Percentiles rank a stretch among this genome's conserved stretches.
phyloP scores from a whole-genome alignment of 306 rosid genomes.

The Malus sieversii region DNA sequence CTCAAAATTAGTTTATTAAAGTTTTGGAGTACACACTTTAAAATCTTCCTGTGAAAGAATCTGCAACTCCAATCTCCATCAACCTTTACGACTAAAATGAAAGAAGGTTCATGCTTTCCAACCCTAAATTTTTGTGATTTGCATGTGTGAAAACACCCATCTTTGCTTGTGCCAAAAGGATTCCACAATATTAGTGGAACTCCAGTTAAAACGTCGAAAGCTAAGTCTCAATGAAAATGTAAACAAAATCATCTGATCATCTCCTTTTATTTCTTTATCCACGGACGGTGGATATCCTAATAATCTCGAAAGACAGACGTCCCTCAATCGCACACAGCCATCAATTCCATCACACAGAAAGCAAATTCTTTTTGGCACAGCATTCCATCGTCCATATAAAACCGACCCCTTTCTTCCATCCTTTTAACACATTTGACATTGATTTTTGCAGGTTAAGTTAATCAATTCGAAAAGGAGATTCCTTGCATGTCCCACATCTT shows the following conservation, averaged over 20 bases:
- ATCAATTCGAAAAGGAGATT: slow-evolving; percentile 35
- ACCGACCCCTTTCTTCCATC: slow-evolving; percentile 12
- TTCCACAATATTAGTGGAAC: slow-evolving; percentile 30
- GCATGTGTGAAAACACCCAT: not conserved
- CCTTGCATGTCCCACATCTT: slow-evolving; percentile 55
- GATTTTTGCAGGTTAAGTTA: slow-evolving; percentile 12
- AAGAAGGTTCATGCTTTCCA: slow-evolving; percentile 9
- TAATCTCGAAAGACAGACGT: not conserved
- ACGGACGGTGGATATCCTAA: slow-evolving; percentile 43
- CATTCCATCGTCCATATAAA: slow-evolving; percentile 12
- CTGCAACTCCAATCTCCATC: slow-evolving; percentile 1
- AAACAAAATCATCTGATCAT: not conserved
- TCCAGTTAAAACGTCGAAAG: slow-evolving; percentile 30
- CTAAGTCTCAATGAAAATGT: slow-evolving; percentile 14
- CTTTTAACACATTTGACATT: slow-evolving; percentile 13
- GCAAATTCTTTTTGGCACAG: slow-evolving; percentile 29
- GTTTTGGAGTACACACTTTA: not conserved
- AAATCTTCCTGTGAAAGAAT: not conserved
- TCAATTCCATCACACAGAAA: slow-evolving; percentile 6
- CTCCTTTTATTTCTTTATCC: slow-evolving; percentile 14
- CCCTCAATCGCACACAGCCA: slow-evolving; percentile 14
- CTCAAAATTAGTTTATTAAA: not conserved
- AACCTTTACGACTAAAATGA: slow-evolving; percentile 11
- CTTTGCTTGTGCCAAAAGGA: slow-evolving; percentile 37
- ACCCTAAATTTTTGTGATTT: not conserved